Evolutionary conservation across 176 grass and related monocot species (phyloP), one percentile per base, ranked within the genome.

Genomic region (Eleusine indica): DNA sequence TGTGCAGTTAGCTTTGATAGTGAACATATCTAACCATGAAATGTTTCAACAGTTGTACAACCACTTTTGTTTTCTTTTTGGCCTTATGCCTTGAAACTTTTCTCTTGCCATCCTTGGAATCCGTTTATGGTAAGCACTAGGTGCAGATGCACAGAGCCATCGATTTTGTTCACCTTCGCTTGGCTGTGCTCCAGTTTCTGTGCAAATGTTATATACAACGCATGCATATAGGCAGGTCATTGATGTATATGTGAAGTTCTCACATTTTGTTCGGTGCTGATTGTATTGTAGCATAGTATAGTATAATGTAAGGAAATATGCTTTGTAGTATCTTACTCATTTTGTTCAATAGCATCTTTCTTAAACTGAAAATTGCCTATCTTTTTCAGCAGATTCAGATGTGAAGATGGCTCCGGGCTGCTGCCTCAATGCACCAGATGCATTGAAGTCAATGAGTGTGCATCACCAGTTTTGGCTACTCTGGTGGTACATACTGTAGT

Each of bases 401-500:
- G 46, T 82, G 83, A 86, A 86, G 73, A 86, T 58, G 73, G 58
- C 48, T 38, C 18, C 16, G 1, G 28, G 60, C 61, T 80, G 37
- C 29, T n/a, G 16, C 60, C 7, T 53, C 37, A 13, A 32, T 66
- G 30, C n/a, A 7, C 41, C 41, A 10, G 44, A 57, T 58, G 49
- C 66, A 57, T 81, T 68, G 48, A 73, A 38, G 58, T 73, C 73
- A 82, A 82, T 42, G 48, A 30, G 38, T 15, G 21, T 47, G 7
- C 57, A 14, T 66, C 48, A 51, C 47, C 60, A 68, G 54, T 48
- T 72, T 66, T 77, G 48, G 78, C 72, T 82, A 56, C 82, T 35
- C 37, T 85, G 37, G 66, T 73, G 73, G 72, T 82, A 46, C 58
- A 73, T 90, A 63, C 68, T 78, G 47, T 82, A 75, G 82, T 14